Base-by-base conservation (phyloP, 441 rosid genomes). In the Sinapis alba region DNA sequence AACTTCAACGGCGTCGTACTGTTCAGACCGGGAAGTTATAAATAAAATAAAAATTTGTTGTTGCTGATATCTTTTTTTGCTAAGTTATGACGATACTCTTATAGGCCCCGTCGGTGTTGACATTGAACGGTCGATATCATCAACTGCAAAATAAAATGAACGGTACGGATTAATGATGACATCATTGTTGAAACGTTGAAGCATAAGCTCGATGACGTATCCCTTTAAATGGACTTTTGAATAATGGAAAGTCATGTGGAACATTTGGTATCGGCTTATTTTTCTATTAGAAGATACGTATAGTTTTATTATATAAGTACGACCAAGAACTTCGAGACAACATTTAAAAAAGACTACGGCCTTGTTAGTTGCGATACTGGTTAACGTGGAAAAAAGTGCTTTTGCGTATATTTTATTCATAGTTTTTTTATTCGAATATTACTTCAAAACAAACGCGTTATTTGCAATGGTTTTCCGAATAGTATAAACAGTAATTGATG, bases 161-260 rank as follows among this genome's bases (percentile, higher is more conserved):
- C 82, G 76, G 51, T 69, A 5, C 21, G 43, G 75, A 79, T 79
- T 2, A 5, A 32, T 60, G 73, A 45, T 78, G 81, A 73, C 66
- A 0, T 68, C 74, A 72, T 62, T 38, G 8, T 0, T 13, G 30
- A 21, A 16, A 62, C 60, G 77, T 66, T 51, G 4, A n/a, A 26
- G 59, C 74, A 41, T 66, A 36, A 27, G 74, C 56, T 1, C 7
- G 7, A 28, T 78, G 74, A 78, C 78, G 77, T 72, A 9, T 23
- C 3, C 8, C 18, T 34, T 18, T 71, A 23, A 1, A 45, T 61
- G 12, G 75, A 57, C 54, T 64, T 74, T 68, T 16, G 62, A 65
- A 77, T 65, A 65, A 65, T 71, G 71, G 66, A 38, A 38, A 32
- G 72, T 65, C 76, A 65, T 41, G 79, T 69, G 66, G 79, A 69